Percentiles rank a stretch among this genome's conserved stretches.
These are phyloP conservation scores for Fomitopsis serialis DNA, from an alignment of 768 basidiomycete genomes.

Conservation along the genomic window DNA sequence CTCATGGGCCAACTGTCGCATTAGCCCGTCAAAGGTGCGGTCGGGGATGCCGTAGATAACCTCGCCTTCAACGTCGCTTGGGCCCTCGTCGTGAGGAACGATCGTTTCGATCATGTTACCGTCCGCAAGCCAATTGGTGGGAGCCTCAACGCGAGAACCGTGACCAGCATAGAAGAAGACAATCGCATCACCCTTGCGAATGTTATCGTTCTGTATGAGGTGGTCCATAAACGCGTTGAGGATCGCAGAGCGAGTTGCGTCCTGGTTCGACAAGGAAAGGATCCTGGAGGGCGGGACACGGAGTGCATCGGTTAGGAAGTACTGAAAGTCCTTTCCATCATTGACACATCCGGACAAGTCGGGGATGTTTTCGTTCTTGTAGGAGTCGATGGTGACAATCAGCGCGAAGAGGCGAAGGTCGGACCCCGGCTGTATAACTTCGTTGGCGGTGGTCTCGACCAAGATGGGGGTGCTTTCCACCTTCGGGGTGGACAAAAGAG, in stretches of 20 bases:
- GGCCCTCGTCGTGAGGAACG: conserved; percentile 4
- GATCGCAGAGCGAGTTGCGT: conserved; percentile 3
- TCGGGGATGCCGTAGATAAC: conserved; percentile 6
- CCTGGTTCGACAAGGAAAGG: background rate
- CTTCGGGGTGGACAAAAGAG: too few species aligned
- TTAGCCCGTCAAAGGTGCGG: conserved; percentile 3
- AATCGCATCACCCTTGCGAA: conserved; percentile 2
- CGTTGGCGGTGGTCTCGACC: too few species aligned
- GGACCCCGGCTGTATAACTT: background rate
- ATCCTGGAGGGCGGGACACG: background rate
- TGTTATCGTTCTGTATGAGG: conserved; percentile 3
- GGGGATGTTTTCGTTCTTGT: background rate
- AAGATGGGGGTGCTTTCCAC: too few species aligned
- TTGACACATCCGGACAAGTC: background rate
- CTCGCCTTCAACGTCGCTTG: background rate
- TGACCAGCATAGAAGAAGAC: conserved; percentile 6
- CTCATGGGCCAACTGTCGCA: background rate
- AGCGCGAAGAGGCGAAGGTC: background rate
- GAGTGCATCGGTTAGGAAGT: background rate
- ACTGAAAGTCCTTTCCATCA: background rate
- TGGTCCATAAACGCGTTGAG: background rate
- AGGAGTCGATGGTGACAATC: background rate
- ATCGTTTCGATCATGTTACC: conserved; percentile 2
- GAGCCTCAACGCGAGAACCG: background rate
- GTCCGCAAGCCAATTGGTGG: background rate